A percentile compares a stretch with the other conserved stretches of the same genome.
Evolutionary conservation across 208 protist species (phyloP).

Genomic region (Trypanosoma platydactyli): DNA sequence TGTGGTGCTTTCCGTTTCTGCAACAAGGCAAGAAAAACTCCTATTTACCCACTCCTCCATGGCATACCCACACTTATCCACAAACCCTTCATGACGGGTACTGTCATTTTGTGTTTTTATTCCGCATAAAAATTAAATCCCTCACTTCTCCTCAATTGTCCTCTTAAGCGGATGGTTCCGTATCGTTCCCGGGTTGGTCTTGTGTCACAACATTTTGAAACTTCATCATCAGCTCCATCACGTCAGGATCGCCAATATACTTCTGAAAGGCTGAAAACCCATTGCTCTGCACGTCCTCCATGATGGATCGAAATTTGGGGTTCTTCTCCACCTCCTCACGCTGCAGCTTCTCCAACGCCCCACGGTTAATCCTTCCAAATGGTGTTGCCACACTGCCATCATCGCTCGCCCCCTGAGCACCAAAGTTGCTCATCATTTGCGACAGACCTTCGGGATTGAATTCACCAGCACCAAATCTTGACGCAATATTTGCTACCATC

Average conservation of each 20-base stretch:
- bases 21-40: too few relatives aligned
- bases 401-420: slow-evolving; percentile 39
- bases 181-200: neutral
- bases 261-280: slow-evolving; percentile 86
- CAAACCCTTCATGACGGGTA: neutral
- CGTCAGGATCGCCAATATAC: slow-evolving; percentile 90
- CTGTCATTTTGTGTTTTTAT: slow-evolving; percentile 10
- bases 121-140: too few relatives aligned
- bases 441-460: slow-evolving; percentile 49
- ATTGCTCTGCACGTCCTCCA: slow-evolving; percentile 82
- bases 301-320: slow-evolving; percentile 76
- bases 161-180: neutral
- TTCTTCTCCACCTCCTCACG: slow-evolving; percentile 78
- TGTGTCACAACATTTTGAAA: slow-evolving; percentile 68
- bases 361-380: slow-evolving; percentile 75
- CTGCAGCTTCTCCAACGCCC: slow-evolving; percentile 67
- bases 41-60: too few relatives aligned
- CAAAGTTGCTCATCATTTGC: slow-evolving; percentile 40
- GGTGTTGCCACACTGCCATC: slow-evolving; percentile 75
- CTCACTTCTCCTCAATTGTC: slow-evolving; percentile 1
- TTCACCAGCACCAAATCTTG: slow-evolving; percentile 50
- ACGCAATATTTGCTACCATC: slow-evolving; percentile 81
- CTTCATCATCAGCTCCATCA: slow-evolving; percentile 89
- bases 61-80: too few relatives aligned
- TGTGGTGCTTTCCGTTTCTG: too few relatives aligned